Percentiles rank a stretch among this genome's conserved stretches.
Evolutionary conservation across 2,329 filamentous ascomycete genomes (phyloP).

Genomic region (Bisporella sp.): DNA sequence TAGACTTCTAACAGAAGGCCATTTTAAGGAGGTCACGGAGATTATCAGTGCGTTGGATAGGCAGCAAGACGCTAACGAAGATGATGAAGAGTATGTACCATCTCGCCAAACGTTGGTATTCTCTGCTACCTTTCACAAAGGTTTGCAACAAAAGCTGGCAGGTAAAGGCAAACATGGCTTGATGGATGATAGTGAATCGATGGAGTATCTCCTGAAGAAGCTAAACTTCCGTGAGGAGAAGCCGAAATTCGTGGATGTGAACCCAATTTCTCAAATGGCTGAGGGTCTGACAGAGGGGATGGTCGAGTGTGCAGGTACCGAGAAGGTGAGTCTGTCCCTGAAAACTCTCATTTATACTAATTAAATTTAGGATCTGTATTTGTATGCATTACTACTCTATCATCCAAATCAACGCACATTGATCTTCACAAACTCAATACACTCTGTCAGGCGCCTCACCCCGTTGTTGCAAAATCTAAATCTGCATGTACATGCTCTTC

Average conservation of each 20-base stretch:
- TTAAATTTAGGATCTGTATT: slow-evolving; percentile 66
- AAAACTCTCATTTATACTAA: slow-evolving; percentile 14
- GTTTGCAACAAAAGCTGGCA: slow-evolving; percentile 82
- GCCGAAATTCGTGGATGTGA: slow-evolving; percentile 88
- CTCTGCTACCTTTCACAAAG: slow-evolving; percentile 91
- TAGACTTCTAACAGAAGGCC: slow-evolving; percentile 80
- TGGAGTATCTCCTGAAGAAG: slow-evolving; percentile 88
- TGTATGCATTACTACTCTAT: slow-evolving; percentile 80
- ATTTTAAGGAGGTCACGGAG: slow-evolving; percentile 90
- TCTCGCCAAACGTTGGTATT: slow-evolving; percentile 86
- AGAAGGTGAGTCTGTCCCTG: slow-evolving; percentile 57
- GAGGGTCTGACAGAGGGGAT: slow-evolving; percentile 79
- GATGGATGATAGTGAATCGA: slow-evolving; percentile 68
- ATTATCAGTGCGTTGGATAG: slow-evolving; percentile 77
- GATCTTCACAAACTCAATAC: slow-evolving; percentile 95
- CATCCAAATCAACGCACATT: slow-evolving; percentile 76
- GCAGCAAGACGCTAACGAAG: slow-evolving; percentile 41
- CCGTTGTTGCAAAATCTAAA: slow-evolving; percentile 79
- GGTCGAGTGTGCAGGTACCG: slow-evolving; percentile 84
- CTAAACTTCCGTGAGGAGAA: slow-evolving; percentile 79
- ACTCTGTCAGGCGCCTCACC: slow-evolving; percentile 77
- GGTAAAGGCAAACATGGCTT: slow-evolving; percentile 59
- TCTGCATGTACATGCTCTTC: slow-evolving; percentile 68
- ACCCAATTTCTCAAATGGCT: slow-evolving; percentile 85
- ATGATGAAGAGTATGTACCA: slow-evolving; percentile 37